Conservation (phyloP, 768 basidiomycete genomes). For the Rhodotorula kratochvilovae region DNA sequence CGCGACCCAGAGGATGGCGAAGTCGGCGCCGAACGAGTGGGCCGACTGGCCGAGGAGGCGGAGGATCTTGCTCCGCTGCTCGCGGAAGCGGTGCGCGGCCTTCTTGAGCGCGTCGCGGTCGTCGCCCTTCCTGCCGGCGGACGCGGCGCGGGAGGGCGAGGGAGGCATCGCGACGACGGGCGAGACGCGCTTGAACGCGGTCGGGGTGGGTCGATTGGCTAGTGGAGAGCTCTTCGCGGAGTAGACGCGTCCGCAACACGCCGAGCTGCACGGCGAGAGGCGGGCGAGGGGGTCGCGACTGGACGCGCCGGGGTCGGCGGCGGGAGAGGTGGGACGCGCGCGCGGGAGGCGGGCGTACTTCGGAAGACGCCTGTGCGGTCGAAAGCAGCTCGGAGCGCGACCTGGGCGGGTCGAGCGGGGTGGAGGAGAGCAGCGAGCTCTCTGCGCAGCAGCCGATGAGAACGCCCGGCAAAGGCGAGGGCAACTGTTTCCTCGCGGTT, state of each 20-base stretch:
- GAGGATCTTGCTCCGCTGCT: constrained; percentile 47
- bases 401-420: too few relatives aligned
- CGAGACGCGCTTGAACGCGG: too few relatives aligned
- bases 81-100: not conserved
- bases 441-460: too few relatives aligned
- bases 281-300: not conserved
- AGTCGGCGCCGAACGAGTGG: constrained; percentile 50
- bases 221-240: not conserved
- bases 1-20: constrained; percentile 49
- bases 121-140: not conserved
- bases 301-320: not conserved
- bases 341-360: too few relatives aligned
- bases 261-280: too few relatives aligned
- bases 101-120: too few relatives aligned
- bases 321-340: too few relatives aligned
- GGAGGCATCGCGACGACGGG: not conserved
- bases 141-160: not conserved
- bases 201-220: too few relatives aligned
- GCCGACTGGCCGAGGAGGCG: constrained; percentile 48
- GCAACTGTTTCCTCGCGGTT: too few relatives aligned
- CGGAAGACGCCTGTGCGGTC: not conserved
- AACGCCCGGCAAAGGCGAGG: too few relatives aligned
- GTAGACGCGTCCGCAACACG: too few relatives aligned
- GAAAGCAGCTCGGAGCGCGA: not conserved
- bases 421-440: too few relatives aligned